phyloP scores from a whole-genome alignment of 345 rosid genomes.

The Ceriops zippeliana region DNA sequence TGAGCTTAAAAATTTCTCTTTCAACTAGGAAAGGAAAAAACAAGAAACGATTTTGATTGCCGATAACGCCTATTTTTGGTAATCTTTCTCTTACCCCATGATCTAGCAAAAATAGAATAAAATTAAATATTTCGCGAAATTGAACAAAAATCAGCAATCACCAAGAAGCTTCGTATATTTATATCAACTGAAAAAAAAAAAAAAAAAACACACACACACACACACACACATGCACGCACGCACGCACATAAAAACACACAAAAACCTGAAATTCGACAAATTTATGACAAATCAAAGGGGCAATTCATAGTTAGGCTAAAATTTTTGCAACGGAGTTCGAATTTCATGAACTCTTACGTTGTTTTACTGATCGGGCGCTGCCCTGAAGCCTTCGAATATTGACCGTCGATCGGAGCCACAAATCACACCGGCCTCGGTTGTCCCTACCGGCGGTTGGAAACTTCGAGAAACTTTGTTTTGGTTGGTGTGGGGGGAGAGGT shows the following conservation, averaged over 20 bases:
- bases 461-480: conserved; percentile 6
- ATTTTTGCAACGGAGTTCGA: neutral
- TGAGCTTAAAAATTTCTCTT: neutral
- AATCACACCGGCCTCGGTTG: conserved; percentile 32
- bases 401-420: conserved; percentile 24
- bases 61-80: neutral
- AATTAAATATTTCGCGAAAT: neutral
- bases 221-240: too few relatives aligned
- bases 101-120: neutral
- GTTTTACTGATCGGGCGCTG: neutral
- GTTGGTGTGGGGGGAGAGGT: conserved; percentile 11
- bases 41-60: neutral
- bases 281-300: neutral
- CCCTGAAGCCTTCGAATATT: conserved; percentile 14
- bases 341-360: neutral
- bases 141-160: neutral
- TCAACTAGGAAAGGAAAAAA: neutral
- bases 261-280: too few relatives aligned
- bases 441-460: conserved; percentile 8
- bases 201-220: too few relatives aligned
- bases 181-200: too few relatives aligned
- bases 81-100: too few relatives aligned
- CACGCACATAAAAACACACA: too few relatives aligned
- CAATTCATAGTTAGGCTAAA: conserved; percentile 15
- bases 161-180: too few relatives aligned